These are phyloP conservation scores for Spinellus fusiger DNA, from an alignment of 192 early-diverging fungal species.

Conservation along the genomic window DNA sequence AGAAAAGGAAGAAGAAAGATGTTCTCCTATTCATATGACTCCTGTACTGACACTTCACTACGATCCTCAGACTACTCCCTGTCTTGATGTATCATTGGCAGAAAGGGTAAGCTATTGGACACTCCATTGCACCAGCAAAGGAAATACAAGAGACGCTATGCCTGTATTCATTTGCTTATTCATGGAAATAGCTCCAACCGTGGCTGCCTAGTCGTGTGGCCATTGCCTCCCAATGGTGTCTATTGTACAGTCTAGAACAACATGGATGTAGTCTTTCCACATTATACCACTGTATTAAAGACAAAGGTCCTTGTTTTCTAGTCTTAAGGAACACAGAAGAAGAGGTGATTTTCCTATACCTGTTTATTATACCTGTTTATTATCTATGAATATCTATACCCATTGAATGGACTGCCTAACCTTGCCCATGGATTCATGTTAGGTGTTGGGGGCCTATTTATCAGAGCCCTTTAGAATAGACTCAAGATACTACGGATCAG, in stretches of 20 bases:
- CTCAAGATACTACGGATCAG: conserved; percentile 67
- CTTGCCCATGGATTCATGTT: neutral
- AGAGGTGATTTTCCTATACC: conserved; percentile 24
- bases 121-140: neutral
- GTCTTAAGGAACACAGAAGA: conserved; percentile 58
- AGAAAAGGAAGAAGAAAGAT: conserved; percentile 1
- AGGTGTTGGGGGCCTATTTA: conserved; percentile 75
- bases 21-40: neutral
- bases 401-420: no score
- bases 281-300: conserved; percentile 54
- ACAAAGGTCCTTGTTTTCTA: conserved; percentile 59
- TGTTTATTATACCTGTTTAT: no score
- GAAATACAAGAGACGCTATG: neutral
- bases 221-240: conserved; percentile 66
- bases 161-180: neutral
- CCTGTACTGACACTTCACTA: neutral
- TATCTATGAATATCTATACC: no score
- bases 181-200: conserved; percentile 8
- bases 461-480: conserved; percentile 55
- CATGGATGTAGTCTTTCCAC: conserved; percentile 88
- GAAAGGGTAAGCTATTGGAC: conserved; percentile 4
- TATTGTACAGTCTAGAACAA: conserved; percentile 87
- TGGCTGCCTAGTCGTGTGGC: conserved; percentile 68
- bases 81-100: conserved; percentile 1
- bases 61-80: conserved; percentile 1